A percentile compares a stretch with the other conserved stretches of the same genome.
Evolutionary conservation across 2,329 filamentous ascomycete genomes (phyloP).

Genomic region (Fusarium tjaetaba): DNA sequence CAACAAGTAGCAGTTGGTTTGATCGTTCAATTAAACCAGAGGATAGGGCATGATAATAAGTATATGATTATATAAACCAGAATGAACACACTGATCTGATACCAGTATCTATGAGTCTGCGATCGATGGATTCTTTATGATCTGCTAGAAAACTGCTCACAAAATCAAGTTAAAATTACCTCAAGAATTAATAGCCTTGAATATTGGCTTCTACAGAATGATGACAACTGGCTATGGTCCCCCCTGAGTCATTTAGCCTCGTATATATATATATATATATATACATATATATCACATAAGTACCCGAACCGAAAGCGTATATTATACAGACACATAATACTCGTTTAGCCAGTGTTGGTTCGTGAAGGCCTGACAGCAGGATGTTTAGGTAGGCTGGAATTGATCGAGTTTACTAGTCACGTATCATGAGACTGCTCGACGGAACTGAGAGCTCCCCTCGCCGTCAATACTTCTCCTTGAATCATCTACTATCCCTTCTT

Average conservation of each 20-base stretch:
- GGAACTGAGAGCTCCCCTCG: constrained; percentile 20
- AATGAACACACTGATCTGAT: neutral
- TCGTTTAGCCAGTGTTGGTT: neutral
- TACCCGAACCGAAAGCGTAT: neutral
- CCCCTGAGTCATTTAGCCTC: too few species aligned
- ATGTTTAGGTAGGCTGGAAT: neutral
- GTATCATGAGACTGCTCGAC: constrained; percentile 1
- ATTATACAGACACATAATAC: neutral
- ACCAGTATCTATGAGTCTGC: neutral
- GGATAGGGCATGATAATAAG: neutral
- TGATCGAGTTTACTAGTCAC: neutral
- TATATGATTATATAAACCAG: neutral
- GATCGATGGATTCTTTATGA: neutral
- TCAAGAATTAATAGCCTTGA: too few species aligned
- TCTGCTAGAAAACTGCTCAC: neutral
- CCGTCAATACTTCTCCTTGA: constrained; percentile 38
- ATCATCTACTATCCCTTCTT: constrained; percentile 46
- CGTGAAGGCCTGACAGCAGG: neutral
- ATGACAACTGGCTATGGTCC: neutral
- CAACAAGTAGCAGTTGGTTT: neutral
- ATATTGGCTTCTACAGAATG: neutral
- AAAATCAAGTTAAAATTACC: too few species aligned
- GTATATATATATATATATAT: neutral
- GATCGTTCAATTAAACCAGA: neutral
- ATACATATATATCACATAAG: neutral